These are phyloP conservation scores for Sanghuangporus weigelae DNA, from an alignment of 1,284 basidiomycete species.

Conservation along the genomic window DNA sequence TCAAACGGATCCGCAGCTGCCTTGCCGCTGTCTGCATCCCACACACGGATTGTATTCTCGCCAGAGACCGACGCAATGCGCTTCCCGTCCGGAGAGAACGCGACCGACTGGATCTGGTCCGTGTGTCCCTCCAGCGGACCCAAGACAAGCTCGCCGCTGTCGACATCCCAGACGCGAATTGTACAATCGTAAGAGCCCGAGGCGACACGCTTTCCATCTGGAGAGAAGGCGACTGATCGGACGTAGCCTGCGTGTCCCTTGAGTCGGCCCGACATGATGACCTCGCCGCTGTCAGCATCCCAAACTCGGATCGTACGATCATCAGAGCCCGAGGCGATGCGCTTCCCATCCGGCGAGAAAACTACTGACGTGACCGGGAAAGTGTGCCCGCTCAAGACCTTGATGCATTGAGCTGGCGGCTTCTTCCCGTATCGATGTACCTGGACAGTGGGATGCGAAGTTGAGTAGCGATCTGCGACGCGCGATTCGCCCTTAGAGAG, in stretches of 20 bases:
- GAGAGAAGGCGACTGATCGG: not conserved
- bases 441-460: not conserved
- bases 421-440: not conserved
- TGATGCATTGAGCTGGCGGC: not conserved
- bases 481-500: not conserved
- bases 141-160: not conserved
- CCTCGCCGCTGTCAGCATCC: not conserved
- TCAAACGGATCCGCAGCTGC: not conserved
- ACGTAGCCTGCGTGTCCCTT: not conserved
- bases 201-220: not conserved
- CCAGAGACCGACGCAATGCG: not conserved
- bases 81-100: not conserved
- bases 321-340: not conserved
- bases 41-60: not conserved
- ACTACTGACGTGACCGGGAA: not conserved
- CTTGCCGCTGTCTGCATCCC: not conserved
- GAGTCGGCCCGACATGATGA: too few species aligned
- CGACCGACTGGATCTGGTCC: not conserved
- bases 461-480: not conserved
- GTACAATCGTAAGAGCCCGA: not conserved
- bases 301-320: not conserved
- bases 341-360: not conserved
- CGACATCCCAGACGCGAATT: slow-evolving; percentile 9
- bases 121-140: not conserved
- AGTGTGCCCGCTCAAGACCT: not conserved